A percentile compares a stretch with the other conserved stretches of the same genome.
phyloP scores from a whole-genome alignment of 1,139 yeast species.

The Candida freyschussii region DNA sequence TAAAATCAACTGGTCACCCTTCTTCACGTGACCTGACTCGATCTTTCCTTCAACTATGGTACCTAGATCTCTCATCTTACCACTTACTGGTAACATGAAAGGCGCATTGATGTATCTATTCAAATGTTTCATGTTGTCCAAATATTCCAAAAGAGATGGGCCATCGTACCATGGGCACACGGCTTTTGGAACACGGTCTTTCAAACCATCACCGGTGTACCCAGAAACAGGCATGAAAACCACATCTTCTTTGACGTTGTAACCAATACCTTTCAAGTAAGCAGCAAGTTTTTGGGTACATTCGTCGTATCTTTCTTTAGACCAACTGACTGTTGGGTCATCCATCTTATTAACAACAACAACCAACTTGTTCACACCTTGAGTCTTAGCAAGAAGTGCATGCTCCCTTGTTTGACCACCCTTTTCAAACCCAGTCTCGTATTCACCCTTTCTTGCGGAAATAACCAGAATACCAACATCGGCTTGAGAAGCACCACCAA shows the following conservation, averaged over 20 bases:
- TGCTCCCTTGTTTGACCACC: slow-evolving; percentile 99
- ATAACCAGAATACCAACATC: slow-evolving; percentile 96
- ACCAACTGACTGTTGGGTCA: slow-evolving; percentile 95
- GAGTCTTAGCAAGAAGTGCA: slow-evolving; percentile 94
- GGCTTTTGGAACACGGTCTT: slow-evolving; percentile 67
- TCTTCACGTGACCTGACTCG: slow-evolving; percentile 89
- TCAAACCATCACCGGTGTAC: slow-evolving; percentile 94
- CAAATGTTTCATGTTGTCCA: slow-evolving; percentile 76
- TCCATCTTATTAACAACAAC: slow-evolving; percentile 99
- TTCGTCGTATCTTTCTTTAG: slow-evolving; percentile 93
- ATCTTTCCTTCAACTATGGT: slow-evolving; percentile 97
- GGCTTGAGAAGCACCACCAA: slow-evolving; percentile 99
- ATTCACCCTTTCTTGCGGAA: slow-evolving; percentile 98
- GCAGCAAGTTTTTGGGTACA: slow-evolving; percentile 76
- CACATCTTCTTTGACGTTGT: slow-evolving; percentile 75
- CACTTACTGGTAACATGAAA: slow-evolving; percentile 92
- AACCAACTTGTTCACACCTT: slow-evolving; percentile 90
- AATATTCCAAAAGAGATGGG: slow-evolving; percentile 83
- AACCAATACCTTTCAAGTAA: slow-evolving; percentile 89
- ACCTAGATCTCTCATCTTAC: slow-evolving; percentile 95
- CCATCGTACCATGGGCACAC: slow-evolving; percentile 94
- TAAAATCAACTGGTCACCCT: slow-evolving; percentile 66
- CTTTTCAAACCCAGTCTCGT: slow-evolving; percentile 98
- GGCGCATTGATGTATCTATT: slow-evolving; percentile 91
- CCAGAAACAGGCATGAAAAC: slow-evolving; percentile 97